Percentiles rank a stretch among this genome's conserved stretches.
These are phyloP conservation scores for Domatiomyces globalis DNA, from an alignment of 2,329 filamentous ascomycete genomes.

Conservation along the genomic window DNA sequence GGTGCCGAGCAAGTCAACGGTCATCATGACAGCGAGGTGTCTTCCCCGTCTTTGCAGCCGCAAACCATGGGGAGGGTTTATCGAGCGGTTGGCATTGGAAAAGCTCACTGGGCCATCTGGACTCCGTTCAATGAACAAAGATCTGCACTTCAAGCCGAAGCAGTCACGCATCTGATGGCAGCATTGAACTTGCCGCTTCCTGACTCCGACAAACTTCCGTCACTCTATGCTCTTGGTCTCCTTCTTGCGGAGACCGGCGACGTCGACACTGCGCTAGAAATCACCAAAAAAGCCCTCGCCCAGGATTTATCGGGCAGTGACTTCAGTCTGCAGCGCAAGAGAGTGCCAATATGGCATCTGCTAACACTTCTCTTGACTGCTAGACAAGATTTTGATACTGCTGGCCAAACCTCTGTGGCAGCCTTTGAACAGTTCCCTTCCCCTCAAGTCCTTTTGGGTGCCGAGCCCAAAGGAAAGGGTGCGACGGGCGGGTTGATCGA, in stretches of 20 bases:
- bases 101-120: conserved; percentile 73
- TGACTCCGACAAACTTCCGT: conserved; percentile 55
- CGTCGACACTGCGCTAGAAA: conserved; percentile 63
- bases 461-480: conserved; percentile 16
- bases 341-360: conserved; percentile 84
- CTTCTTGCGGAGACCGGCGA: conserved; percentile 80
- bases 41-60: conserved; percentile 8
- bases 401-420: conserved; percentile 70
- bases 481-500: conserved; percentile 45
- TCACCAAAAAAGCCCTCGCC: conserved; percentile 61
- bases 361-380: conserved; percentile 74
- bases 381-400: conserved; percentile 68
- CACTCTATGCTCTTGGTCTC: conserved; percentile 66
- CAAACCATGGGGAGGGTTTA: conserved; percentile 51
- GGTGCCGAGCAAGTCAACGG: conserved; percentile 2
- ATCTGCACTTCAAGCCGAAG: conserved; percentile 60
- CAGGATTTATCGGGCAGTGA: not conserved
- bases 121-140: conserved; percentile 63
- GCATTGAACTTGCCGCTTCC: conserved; percentile 55
- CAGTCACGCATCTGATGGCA: conserved; percentile 59
- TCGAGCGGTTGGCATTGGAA: conserved; percentile 70
- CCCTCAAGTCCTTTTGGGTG: conserved; percentile 47
- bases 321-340: conserved; percentile 24
- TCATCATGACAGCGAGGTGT: conserved; percentile 7
- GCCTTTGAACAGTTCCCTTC: conserved; percentile 82